Evolutionary conservation across 306 rosid species (phyloP), one percentile per base, ranked within the genome.

Genomic region (Castanea crenata): DNA sequence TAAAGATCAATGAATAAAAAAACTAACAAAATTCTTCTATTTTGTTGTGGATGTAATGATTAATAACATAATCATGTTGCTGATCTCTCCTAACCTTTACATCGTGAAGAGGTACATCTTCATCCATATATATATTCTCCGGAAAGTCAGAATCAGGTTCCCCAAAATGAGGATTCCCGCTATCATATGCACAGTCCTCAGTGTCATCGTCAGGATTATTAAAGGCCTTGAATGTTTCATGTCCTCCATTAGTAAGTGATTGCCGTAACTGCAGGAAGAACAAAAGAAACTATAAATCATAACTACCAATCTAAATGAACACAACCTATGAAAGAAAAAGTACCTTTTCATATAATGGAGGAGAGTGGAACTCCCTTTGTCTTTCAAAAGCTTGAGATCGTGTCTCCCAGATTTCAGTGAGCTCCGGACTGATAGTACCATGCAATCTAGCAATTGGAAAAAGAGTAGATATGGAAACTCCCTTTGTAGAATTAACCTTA

Each of bases 401-500:
- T 82, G 44, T 82, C 82, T 95, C 96, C 94, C 97, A 93, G 41
- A 86, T 52, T 63, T 83, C 82, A 57, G 59, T 81, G 73, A 95
- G 93, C 83, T 90, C 98, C 46, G 90, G 88, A 83, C 95, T 88
- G 81, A 93, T 55, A 73, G 99, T 84, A 79, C 99, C 98, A 69
- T 83, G 89, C 84, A 91, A 75, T 62, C 88, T 93, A 11, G 97
- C 99, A 31, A 78, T 87, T 74, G 99, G 99, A 88, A 95, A 95
- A 81, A 90, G 54, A 27, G 85, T 78, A 67, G 80, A 77, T 71
- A 90, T 73, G 72, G 87, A 82, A 41, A 74, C 84, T 54, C 29
- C 85, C 74, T 61, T 86, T 51, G 78, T 49, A 44, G 83, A 78
- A 59, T 70, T 81, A 31, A 71, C 55, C 49, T 71, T 79, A 27